Evolutionary conservation across 2,329 filamentous ascomycete genomes (phyloP), one percentile per base, ranked within the genome.

Genomic region (Exophiala calicioides): DNA sequence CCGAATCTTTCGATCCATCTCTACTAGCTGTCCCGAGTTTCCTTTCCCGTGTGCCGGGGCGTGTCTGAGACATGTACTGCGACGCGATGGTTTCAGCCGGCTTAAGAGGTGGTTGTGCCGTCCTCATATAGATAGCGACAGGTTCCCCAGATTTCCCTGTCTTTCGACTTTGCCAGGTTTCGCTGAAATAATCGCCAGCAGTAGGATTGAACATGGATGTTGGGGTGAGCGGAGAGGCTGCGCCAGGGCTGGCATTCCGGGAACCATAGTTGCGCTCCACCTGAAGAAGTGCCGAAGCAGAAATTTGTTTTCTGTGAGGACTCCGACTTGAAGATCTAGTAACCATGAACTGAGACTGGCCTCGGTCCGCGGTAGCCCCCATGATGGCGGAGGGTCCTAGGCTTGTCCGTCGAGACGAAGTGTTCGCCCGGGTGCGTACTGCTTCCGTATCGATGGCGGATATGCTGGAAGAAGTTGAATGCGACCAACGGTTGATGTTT

Each of bases 401-500:
- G 31, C 52, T 55, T 45, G 48, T 49, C n/a, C 52, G 52, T 37
- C 52, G 39, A 13, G 48, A 51, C n/a, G 52, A 52, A 15, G 41
- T 42, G 42, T 55, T 55, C 10, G 48, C 52, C 16, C 48, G 49
- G 13, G 21, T 35, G 9, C 55, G 55, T 9, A 50, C 40, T 33
- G 53, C 37, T 24, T 57, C 52, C 46, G 55, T 49, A 21, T 58
- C 47, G 16, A 59, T 47, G 4, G 60, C 63, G 36, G 59, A 56
- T 35, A 66, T 68, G 62, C 74, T 78, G 35, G 74, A 77, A 21
- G 70, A 63, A 18, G 77, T 80, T 13, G 75, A 79, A 54, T 80
- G 77, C 26, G 78, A 80, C 77, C 77, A 80, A 53, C 78, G 75
- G 59, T 80, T 77, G 42, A 79, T 65, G 49, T 73, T 77, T 12